These are phyloP conservation scores for Citrullus amarus DNA, from an alignment of 306 rosid genomes.

Conservation along the genomic window DNA sequence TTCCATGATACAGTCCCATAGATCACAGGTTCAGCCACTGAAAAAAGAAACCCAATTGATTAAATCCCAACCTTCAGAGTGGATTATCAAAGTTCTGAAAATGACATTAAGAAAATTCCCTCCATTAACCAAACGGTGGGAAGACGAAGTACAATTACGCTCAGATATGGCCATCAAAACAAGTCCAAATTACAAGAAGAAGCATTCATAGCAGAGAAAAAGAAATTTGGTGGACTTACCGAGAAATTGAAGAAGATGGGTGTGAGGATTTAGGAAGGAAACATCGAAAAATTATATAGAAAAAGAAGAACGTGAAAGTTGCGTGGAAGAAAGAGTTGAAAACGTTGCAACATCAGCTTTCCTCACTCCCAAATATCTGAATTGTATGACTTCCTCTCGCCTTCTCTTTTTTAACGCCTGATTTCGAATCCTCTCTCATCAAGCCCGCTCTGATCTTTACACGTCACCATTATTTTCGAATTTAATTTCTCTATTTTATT, in stretches of 20 bases:
- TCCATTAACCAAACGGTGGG: background rate
- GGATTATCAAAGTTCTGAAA: background rate
- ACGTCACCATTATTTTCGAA: background rate
- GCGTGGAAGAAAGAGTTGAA: constrained; percentile 52
- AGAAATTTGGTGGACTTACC: background rate
- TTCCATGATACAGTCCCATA: constrained; percentile 46
- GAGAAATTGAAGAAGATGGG: background rate
- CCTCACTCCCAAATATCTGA: constrained; percentile 52
- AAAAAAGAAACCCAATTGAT: background rate
- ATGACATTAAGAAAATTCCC: background rate
- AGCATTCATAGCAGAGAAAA: background rate
- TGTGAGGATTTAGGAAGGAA: background rate
- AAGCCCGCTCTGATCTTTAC: background rate
- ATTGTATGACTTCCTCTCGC: background rate
- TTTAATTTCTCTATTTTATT: background rate
- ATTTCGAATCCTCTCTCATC: background rate
- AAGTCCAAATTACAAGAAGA: background rate
- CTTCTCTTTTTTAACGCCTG: background rate
- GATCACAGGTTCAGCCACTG: constrained; percentile 23
- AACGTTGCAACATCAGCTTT: constrained; percentile 47
- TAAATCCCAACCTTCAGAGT: background rate
- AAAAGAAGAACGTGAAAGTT: constrained; percentile 43
- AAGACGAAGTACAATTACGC: background rate
- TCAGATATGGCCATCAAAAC: background rate
- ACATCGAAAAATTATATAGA: background rate